A percentile compares a stretch with the other conserved stretches of the same genome.
These are phyloP conservation scores for Trichoderma atrobrunneum DNA, from an alignment of 2,329 filamentous ascomycete species.

Conservation along the genomic window DNA sequence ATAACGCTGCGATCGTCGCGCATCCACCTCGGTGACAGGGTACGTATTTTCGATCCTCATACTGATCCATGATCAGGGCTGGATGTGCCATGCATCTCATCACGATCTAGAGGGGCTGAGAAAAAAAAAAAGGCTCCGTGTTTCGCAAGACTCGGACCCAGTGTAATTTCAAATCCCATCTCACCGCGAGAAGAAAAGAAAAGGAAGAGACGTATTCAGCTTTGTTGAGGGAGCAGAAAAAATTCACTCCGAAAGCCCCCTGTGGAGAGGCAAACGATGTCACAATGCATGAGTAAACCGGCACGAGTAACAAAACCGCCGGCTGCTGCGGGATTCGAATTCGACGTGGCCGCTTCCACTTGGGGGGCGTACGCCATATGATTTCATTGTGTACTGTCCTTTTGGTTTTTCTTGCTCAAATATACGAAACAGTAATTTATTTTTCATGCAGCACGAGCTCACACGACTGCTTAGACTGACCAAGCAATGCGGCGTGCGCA, in stretches of 20 bases:
- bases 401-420: not conserved
- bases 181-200: not conserved
- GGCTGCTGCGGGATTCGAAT: slow-evolving; percentile 10
- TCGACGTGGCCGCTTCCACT: not conserved
- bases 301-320: not conserved
- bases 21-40: slow-evolving; percentile 8
- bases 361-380: not conserved
- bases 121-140: not conserved
- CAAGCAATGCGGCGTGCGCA: not conserved
- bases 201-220: not conserved
- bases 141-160: not conserved
- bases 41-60: slow-evolving; percentile 17
- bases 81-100: slow-evolving; percentile 16
- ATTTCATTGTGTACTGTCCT: not conserved
- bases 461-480: not conserved
- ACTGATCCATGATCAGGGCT: slow-evolving; percentile 16
- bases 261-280: slow-evolving; percentile 15
- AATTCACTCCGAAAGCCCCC: not conserved
- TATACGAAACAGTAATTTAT: not conserved
- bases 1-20: slow-evolving; percentile 8
- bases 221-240: not conserved
- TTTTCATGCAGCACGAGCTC: not conserved
- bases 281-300: slow-evolving; percentile 13
- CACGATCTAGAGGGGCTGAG: slow-evolving; percentile 5
- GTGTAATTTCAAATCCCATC: not conserved